Evolutionary conservation across 169 alveolate genomes (phyloP), one percentile per base, ranked within the genome.

Genomic region (Cryptosporidium sp.): DNA sequence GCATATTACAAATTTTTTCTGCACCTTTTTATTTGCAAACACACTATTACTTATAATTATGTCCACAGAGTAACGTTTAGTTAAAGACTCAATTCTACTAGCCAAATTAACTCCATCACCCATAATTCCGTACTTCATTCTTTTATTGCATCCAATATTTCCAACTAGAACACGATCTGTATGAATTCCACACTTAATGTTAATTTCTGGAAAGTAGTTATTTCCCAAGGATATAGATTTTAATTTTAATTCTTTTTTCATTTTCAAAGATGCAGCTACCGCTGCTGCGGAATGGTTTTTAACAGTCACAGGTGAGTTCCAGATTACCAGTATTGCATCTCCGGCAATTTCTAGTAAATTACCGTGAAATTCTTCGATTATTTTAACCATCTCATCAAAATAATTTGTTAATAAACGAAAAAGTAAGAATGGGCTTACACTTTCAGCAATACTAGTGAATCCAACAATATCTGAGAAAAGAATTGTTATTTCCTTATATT

Each of bases 31-130:
- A 41, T 41, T 62, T 61, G n/a, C 21, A 14, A 80, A 80, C 1
- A 80, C 89, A 37, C n/a, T 33, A 35, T 80, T 65, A 43, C 80
- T 80, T 12, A 80, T 80, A 23, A 80, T 23, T 62, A 80, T 80
- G 37, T 80, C 89, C 12, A 69, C 75, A 37, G 61, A 41, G 29
- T 86, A 86, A 7, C 92, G 55, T 23, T 71, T 86, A 21, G 65
- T 62, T 67, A 74, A 35, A 23, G 85, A 61, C 26, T 86, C 92
- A 51, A 86, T 65, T 51, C 92, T 51, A 35, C 92, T 86, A 3
- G 92, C 92, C 35, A 84, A 65, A 18, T 86, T 86, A 29, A 86
- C 92, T 23, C 87, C 86, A 39, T 86, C 92, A 31, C 92, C 92
- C 69, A 86, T 52, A 35, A 86, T 52, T 14, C 92, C 92, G 21